Evolutionary conservation across 345 rosid species (phyloP).

Genomic region (Moringa oleifera): DNA sequence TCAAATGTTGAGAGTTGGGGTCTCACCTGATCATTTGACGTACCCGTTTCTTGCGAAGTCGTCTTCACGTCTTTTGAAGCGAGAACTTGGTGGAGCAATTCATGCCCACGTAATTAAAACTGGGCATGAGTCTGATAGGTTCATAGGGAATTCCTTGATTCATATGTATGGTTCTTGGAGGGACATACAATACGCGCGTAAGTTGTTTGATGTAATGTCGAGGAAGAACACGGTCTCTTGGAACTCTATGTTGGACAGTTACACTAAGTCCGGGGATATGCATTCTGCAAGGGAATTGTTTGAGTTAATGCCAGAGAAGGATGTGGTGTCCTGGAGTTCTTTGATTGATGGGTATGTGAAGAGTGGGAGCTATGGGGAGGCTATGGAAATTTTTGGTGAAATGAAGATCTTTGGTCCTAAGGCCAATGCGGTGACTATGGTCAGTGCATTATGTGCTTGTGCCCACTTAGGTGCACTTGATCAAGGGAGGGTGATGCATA

Average conservation of each 20-base stretch:
- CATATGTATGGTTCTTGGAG: conserved; percentile 61
- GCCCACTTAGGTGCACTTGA: conserved; percentile 75
- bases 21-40: conserved; percentile 59
- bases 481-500: conserved; percentile 57
- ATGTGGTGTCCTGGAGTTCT: conserved; percentile 85
- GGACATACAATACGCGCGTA: conserved; percentile 40
- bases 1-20: conserved; percentile 46
- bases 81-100: conserved; percentile 32
- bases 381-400: conserved; percentile 52
- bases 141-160: conserved; percentile 52
- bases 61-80: conserved; percentile 44
- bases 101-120: conserved; percentile 41
- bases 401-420: conserved; percentile 42
- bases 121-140: conserved; percentile 57
- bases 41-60: conserved; percentile 73
- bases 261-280: conserved; percentile 64
- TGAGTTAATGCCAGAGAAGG: conserved; percentile 52
- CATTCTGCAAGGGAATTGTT: conserved; percentile 46
- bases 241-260: conserved; percentile 75
- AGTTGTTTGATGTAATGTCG: conserved; percentile 63
- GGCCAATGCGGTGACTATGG: conserved; percentile 88
- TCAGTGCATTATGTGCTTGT: conserved; percentile 80
- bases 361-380: conserved; percentile 47
- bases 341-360: conserved; percentile 83
- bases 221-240: conserved; percentile 61